Evolutionary conservation across 2,329 filamentous ascomycete genomes (phyloP), one percentile per base, ranked within the genome.

Genomic region (Cladosporium austrohemisphaericum): DNA sequence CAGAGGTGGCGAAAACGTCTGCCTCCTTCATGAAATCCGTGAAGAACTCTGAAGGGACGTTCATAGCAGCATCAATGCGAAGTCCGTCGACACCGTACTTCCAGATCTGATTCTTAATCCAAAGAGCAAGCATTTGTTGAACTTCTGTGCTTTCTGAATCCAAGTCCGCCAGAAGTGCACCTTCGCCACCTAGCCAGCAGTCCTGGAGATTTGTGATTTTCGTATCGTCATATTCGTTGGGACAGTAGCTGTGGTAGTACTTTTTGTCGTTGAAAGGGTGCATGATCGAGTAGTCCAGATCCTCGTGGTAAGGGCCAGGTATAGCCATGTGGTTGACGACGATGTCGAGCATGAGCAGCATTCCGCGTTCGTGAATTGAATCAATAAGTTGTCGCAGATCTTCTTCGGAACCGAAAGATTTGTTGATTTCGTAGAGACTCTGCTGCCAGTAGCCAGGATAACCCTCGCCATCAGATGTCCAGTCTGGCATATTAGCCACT

Each of bases 171-270:
- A 75, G 64, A 11, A 70, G 62, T 13, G 74, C 68, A 2, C 57
- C 66, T 18, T 67, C 57, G 54, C 76, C 71, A 13, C 75, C 76
- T 19, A 75, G 64, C 74, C 76, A 77, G 60, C 76, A 76, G 31
- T 50, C 18, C 20, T 50, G 36, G 19, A 50, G 31, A 19, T 44
- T 49, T 54, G 23, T 5, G 8, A 64, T 46, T 51, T 70, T 65
- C 4, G 11, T 3, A 28, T 81, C 63, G 32, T 64, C 58, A 65
- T 80, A 82, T 62, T 83, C 61, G 37, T 78, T 70, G 3, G 57
- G 59, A 61, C 82, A 85, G 56, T 73, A 76, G 1, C 73, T 25
- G 60, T 85, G 80, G 41, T 50, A 56, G 29, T 51, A 54, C 14
- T 71, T 71, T 51, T 59, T 54, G 10, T 59, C 53, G 50, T 68